Percentiles rank a stretch among this genome's conserved stretches.
phyloP scores from a whole-genome alignment of 2,329 filamentous ascomycete species.

The Ceratocystis huliohia region DNA sequence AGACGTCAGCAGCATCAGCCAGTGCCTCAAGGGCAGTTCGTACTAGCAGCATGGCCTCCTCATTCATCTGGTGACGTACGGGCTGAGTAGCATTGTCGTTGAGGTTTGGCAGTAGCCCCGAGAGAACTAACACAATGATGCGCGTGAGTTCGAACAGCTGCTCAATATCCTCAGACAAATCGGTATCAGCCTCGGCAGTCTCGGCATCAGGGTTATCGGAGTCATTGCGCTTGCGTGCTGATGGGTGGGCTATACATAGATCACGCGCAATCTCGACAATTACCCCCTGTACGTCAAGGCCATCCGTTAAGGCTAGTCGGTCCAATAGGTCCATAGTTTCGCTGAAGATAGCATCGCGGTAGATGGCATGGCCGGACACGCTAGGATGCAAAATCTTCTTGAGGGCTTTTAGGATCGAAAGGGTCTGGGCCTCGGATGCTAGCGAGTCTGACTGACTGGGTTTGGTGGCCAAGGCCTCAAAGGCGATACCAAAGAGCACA shows the following conservation, averaged over 20 bases:
- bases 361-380: conserved; percentile 92
- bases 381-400: conserved; percentile 92
- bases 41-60: conserved; percentile 73
- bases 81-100: conserved; percentile 46
- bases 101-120: conserved; percentile 74
- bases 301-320: conserved; percentile 81
- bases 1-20: conserved; percentile 88
- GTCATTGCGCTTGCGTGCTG: conserved; percentile 46
- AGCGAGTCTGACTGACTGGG: conserved; percentile 44
- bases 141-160: conserved; percentile 93
- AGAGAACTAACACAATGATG: conserved; percentile 87
- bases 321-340: conserved; percentile 96
- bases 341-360: conserved; percentile 87
- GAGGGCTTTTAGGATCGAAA: conserved; percentile 79
- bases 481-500: conserved; percentile 88
- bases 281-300: conserved; percentile 73
- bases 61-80: conserved; percentile 65
- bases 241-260: conserved; percentile 81
- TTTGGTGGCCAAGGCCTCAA: conserved; percentile 83
- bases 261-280: conserved; percentile 91
- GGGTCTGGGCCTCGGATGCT: conserved; percentile 61
- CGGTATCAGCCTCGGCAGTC: conserved; percentile 47
- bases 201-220: not conserved
- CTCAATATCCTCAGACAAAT: conserved; percentile 91
- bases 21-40: conserved; percentile 71